A percentile compares a stretch with the other conserved stretches of the same genome.
These are phyloP conservation scores for Solanum chilense DNA, from an alignment of 257 asterid species.

Conservation along the genomic window DNA sequence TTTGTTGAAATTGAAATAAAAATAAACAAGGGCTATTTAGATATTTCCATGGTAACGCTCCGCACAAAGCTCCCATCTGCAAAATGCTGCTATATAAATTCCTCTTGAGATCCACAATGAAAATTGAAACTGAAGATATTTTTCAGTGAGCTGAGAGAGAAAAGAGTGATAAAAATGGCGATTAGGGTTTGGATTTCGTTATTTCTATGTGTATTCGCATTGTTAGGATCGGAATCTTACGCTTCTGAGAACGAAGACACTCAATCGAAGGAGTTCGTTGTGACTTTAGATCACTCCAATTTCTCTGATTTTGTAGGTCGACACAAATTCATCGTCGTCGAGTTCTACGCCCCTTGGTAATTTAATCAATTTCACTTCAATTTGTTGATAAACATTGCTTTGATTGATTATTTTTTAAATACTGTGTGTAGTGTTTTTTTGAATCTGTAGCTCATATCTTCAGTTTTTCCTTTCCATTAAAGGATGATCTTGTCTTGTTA, in stretches of 20 bases:
- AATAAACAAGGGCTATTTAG: background rate
- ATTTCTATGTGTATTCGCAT: constrained; percentile 7
- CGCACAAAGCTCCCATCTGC: background rate
- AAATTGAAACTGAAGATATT: background rate
- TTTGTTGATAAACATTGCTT: background rate
- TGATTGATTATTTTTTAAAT: background rate
- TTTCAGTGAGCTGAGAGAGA: constrained; percentile 19
- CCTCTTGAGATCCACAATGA: background rate
- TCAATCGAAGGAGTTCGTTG: constrained; percentile 43
- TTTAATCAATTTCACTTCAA: background rate
- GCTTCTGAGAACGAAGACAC: constrained; percentile 16
- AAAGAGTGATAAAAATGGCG: constrained; percentile 21
- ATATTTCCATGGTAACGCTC: background rate
- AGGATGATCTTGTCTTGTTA: background rate
- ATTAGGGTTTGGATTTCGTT: constrained; percentile 11
- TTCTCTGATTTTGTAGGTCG: constrained; percentile 66
- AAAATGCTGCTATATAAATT: background rate
- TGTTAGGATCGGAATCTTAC: constrained; percentile 8
- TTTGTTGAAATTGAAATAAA: background rate
- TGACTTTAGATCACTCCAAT: constrained; percentile 61
- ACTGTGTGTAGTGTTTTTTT: background rate
- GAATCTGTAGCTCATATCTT: background rate
- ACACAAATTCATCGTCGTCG: constrained; percentile 74
- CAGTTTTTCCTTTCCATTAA: background rate
- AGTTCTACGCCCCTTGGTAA: constrained; percentile 90